phyloP scores from a whole-genome alignment of 139 green algal genomes.

The Pseudopediastrum boryanum region DNA sequence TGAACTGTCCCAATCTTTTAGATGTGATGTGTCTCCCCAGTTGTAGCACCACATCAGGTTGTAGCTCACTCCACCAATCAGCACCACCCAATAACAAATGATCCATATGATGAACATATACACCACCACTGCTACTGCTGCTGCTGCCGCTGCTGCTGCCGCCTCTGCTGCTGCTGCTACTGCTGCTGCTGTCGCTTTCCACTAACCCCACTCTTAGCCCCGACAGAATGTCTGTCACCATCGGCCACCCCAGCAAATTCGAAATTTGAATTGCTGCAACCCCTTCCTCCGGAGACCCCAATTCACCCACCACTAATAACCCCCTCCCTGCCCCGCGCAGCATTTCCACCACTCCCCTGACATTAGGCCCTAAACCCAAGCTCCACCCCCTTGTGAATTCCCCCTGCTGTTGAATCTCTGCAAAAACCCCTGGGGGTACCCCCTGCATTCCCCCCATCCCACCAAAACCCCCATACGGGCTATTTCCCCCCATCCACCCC shows the following conservation, averaged over 20 bases:
- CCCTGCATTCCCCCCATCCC: too few species aligned
- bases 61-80: conserved; percentile 61
- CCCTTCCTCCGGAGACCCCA: conserved; percentile 56
- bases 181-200: conserved; percentile 16
- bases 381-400: too few species aligned
- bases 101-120: conserved; percentile 79
- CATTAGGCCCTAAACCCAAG: too few species aligned
- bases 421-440: too few species aligned
- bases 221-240: conserved; percentile 87
- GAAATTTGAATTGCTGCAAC: conserved; percentile 60
- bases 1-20: conserved; percentile 85
- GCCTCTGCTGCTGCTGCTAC: background rate
- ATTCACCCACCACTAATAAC: conserved; percentile 85
- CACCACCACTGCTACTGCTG: background rate
- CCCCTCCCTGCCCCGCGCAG: conserved; percentile 50
- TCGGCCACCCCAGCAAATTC: conserved; percentile 80
- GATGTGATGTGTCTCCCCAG: conserved; percentile 81
- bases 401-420: too few species aligned
- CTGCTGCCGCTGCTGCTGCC: background rate
- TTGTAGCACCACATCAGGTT: conserved; percentile 86
- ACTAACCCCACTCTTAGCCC: conserved; percentile 65
- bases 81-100: conserved; percentile 73
- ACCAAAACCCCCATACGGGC: too few species aligned
- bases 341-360: conserved; percentile 35
- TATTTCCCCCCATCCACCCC: conserved; percentile 63